Evolutionary conservation across 2,329 filamentous ascomycete genomes (phyloP).

Genomic region (Calonectria pteridis): DNA sequence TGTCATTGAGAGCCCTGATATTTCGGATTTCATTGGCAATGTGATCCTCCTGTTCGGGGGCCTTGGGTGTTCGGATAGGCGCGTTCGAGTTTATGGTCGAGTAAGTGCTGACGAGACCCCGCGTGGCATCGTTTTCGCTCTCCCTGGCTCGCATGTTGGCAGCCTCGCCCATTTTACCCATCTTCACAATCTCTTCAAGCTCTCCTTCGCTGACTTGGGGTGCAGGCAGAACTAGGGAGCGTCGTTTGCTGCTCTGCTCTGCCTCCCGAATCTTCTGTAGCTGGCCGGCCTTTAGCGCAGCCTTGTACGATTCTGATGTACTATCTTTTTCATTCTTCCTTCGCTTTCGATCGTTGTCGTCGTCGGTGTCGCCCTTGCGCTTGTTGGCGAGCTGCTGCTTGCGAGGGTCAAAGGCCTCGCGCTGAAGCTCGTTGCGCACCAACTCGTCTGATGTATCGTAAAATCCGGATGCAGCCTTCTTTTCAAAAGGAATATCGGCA

Average conservation of each 20-base stretch:
- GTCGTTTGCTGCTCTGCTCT: constrained; percentile 94
- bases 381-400: constrained; percentile 94
- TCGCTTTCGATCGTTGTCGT: constrained; percentile 83
- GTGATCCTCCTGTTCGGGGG: constrained; percentile 91
- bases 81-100: constrained; percentile 82
- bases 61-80: constrained; percentile 92
- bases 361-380: constrained; percentile 93
- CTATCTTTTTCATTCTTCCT: constrained; percentile 89
- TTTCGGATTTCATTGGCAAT: constrained; percentile 98
- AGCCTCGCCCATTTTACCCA: constrained; percentile 93
- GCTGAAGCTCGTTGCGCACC: constrained; percentile 83
- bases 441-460: constrained; percentile 93
- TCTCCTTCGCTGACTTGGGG: constrained; percentile 95
- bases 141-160: constrained; percentile 81
- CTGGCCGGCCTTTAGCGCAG: constrained; percentile 92
- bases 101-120: constrained; percentile 90
- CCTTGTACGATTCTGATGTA: constrained; percentile 82
- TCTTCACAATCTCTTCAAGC: constrained; percentile 97
- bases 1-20: constrained; percentile 91
- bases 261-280: constrained; percentile 96
- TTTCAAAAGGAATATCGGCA: constrained; percentile 98
- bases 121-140: constrained; percentile 86
- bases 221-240: constrained; percentile 83
- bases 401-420: constrained; percentile 88
- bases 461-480: constrained; percentile 88